Conservation (phyloP, 208 protist species). For the Wallacemonas sp. region DNA sequence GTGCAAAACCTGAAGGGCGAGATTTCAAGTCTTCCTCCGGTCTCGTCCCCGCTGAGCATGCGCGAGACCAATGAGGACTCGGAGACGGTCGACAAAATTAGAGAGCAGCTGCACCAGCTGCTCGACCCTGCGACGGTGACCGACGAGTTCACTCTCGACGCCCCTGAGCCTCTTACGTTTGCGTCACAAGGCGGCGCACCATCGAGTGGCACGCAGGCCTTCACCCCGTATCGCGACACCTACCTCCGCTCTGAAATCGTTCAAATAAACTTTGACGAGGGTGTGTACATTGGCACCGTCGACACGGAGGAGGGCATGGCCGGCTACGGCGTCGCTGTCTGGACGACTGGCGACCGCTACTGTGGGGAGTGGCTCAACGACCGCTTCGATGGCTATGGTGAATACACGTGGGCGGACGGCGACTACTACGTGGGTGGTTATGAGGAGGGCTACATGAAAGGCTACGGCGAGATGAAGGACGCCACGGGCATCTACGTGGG, state of each 20-base stretch:
- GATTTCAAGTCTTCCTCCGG: not conserved
- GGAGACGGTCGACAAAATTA: not conserved
- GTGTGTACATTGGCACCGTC: conserved; percentile 75
- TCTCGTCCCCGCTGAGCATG: not conserved
- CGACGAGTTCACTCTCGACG: not conserved
- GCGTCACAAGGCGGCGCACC: not conserved
- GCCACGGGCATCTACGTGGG: conserved; percentile 75
- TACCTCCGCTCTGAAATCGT: conserved; percentile 23
- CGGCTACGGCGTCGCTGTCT: conserved; percentile 75
- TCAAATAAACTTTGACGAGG: conserved; percentile 75
- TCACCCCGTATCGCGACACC: conserved; percentile 8
- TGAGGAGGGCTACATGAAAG: conserved; percentile 61
- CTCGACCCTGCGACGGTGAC: not conserved
- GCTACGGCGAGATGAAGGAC: conserved; percentile 82
- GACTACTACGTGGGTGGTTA: conserved; percentile 78
- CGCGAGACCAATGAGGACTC: conserved; percentile 1
- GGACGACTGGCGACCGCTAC: conserved; percentile 82
- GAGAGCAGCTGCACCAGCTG: not conserved
- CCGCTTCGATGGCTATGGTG: conserved; percentile 68
- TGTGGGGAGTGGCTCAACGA: conserved; percentile 79
- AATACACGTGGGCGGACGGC: conserved; percentile 80
- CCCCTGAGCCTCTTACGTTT: conserved; percentile 1
- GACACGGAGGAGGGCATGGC: conserved; percentile 69
- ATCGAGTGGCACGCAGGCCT: conserved; percentile 2
- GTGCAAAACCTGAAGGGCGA: conserved; percentile 1